phyloP scores from a whole-genome alignment of 768 basidiomycete species.

The Tulasnella sp. region DNA sequence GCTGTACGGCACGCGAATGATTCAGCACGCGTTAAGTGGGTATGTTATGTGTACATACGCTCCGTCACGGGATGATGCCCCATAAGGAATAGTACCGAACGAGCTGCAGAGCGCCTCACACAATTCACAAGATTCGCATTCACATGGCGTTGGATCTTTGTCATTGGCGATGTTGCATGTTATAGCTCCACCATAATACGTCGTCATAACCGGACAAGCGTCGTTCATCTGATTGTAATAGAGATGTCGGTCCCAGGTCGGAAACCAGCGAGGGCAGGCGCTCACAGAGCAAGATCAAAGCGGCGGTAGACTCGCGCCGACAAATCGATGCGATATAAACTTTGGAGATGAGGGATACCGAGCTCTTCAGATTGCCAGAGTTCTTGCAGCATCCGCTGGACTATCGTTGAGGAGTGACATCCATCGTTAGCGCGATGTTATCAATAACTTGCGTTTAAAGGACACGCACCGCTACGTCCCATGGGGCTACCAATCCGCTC shows the following conservation, averaged over 20 bases:
- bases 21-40: background rate
- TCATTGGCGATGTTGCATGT: background rate
- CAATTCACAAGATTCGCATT: background rate
- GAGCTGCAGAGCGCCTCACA: background rate
- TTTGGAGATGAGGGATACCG: background rate
- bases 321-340: background rate
- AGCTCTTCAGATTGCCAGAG: background rate
- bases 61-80: background rate
- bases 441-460: no score
- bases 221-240: background rate
- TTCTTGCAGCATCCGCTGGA: background rate
- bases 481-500: background rate
- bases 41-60: background rate
- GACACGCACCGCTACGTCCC: background rate
- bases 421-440: background rate
- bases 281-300: background rate
- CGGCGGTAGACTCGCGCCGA: background rate
- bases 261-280: background rate
- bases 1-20: background rate
- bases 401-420: background rate
- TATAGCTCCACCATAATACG: background rate
- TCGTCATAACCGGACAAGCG: background rate
- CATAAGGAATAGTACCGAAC: background rate
- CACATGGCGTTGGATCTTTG: background rate
- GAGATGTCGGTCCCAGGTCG: no score